phyloP scores from a whole-genome alignment of 78 protist genomes.

The Parvularia atlantis region DNA sequence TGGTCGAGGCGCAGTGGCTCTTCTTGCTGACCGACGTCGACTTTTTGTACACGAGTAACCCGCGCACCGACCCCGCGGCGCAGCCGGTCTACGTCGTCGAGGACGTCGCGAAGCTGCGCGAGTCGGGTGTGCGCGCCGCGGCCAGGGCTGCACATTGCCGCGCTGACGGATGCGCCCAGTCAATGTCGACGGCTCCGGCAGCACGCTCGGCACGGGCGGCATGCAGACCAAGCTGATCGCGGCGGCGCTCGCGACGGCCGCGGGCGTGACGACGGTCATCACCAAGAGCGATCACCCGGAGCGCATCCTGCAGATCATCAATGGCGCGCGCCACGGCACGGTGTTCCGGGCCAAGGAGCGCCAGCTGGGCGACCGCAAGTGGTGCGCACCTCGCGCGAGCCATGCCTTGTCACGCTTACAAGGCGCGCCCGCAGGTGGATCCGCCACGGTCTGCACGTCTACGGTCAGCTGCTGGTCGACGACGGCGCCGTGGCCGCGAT shows the following conservation, averaged over 20 bases:
- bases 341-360: no score
- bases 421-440: no score
- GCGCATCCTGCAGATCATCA: neutral
- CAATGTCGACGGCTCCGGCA: conserved; percentile 5
- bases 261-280: conserved; percentile 12
- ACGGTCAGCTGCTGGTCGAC: conserved; percentile 6
- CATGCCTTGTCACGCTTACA: no score
- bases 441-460: conserved; percentile 1
- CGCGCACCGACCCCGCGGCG: conserved; percentile 15
- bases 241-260: conserved; percentile 23
- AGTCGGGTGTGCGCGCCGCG: neutral
- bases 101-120: neutral
- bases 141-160: no score
- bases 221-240: conserved; percentile 35
- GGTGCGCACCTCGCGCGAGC: no score
- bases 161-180: no score
- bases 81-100: neutral
- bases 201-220: conserved; percentile 37
- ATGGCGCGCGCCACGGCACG: no score
- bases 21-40: conserved; percentile 47
- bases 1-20: conserved; percentile 31
- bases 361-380: no score
- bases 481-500: conserved; percentile 26
- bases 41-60: conserved; percentile 20
- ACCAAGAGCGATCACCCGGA: neutral